These are phyloP conservation scores for Kwoniella sp. DNA, from an alignment of 768 basidiomycete genomes.

Conservation along the genomic window DNA sequence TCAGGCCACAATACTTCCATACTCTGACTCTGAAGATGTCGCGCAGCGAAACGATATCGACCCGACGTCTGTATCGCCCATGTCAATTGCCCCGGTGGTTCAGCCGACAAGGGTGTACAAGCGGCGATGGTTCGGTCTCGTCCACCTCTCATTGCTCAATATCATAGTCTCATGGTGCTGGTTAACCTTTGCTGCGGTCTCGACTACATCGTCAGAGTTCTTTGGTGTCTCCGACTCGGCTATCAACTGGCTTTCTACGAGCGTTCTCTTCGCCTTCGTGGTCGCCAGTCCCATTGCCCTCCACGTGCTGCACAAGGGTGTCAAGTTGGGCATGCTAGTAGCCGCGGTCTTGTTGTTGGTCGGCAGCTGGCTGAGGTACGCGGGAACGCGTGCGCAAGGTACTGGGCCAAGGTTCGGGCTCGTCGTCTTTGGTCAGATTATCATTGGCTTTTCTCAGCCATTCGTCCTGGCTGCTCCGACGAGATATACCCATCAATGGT, in stretches of 20 bases:
- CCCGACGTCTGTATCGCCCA: not conserved
- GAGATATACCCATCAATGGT: constrained; percentile 12
- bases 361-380: constrained; percentile 17
- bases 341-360: constrained; percentile 7
- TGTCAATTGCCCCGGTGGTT: not conserved
- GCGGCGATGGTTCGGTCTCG: constrained; percentile 3
- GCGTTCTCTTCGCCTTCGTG: constrained; percentile 21
- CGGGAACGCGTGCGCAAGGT: not conserved
- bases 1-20: not conserved
- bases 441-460: constrained; percentile 14
- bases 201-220: constrained; percentile 6
- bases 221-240: constrained; percentile 5
- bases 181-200: constrained; percentile 17
- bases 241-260: constrained; percentile 19
- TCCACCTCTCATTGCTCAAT: constrained; percentile 11
- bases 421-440: constrained; percentile 8
- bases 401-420: constrained; percentile 4
- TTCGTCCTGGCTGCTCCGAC: constrained; percentile 14
- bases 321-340: constrained; percentile 5
- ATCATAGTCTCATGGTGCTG: constrained; percentile 26
- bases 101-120: constrained; percentile 6
- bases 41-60: not conserved
- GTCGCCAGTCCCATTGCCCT: constrained; percentile 6
- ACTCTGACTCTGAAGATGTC: not conserved
- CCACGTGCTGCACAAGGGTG: constrained; percentile 9